Evolutionary conservation across 1,139 yeast species (phyloP), one percentile per base, ranked within the genome.

Genomic region (Pneumocystis oryctolagi): DNA sequence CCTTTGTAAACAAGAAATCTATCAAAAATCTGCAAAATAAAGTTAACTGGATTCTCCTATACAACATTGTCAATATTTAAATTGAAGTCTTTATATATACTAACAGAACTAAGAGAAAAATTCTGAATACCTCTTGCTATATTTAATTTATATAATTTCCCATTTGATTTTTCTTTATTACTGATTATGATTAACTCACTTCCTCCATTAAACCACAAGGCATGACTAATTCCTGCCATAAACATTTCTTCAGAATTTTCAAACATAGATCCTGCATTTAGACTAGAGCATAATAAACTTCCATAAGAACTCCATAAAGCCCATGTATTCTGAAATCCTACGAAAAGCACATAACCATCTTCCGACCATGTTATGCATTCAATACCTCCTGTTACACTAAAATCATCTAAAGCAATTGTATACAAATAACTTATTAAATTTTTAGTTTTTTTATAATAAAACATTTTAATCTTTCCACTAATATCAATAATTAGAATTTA

Each of bases 1-100:
- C 78, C 79, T 32, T 75, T 70, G 66, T 76, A 77, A 1, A 76
- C 65, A 68, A 74, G 67, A 39, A 77, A 68, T 42, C 74, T 71
- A 39, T 74, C 73, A 63, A 73, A 75, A 40, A 74, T 69, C 63
- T 68, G 70, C 18, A 76, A 68, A 2, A 75, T 70, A 0, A 78
- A 78, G 32, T 77, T 69, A 3, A 68, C 20, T 16, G 69, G 8
- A 60, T 66, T 67, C 37, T 68, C 69, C 65, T 65, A 28, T 56
- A 32, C 2, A 57, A 12, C 2, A n/a, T n/a, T n/a, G n/a, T 47
- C 28, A 20, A 16, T 18, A 16, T 28, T 57, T n/a, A 35, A 30
- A 25, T 25, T 28, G 12, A 35, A 12, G 8, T 30, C 34, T 8
- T 8, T 16, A 55, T 40, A 34, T n/a, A 12, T 16, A 64, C 62